Percentiles rank a stretch among this genome's conserved stretches.
phyloP scores from a whole-genome alignment of 2,329 filamentous ascomycete genomes.

The Fusarium transvaalense region DNA sequence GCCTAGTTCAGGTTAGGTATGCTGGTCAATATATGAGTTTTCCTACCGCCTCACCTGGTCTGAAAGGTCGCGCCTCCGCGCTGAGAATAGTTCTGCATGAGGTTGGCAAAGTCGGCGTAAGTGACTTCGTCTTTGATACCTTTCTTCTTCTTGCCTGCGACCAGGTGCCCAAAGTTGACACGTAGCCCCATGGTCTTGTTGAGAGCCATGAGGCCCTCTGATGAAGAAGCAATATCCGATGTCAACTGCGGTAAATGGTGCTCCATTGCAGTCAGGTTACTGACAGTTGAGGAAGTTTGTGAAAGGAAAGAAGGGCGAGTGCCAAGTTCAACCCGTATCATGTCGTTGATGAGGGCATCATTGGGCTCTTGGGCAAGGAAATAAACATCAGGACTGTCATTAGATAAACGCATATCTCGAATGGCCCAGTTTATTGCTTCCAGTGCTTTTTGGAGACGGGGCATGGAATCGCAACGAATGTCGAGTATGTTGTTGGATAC shows the following conservation, averaged over 20 bases:
- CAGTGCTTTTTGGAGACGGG: constrained; percentile 47
- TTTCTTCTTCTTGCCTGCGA: constrained; percentile 47
- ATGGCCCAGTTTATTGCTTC: constrained; percentile 50
- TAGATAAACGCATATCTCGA: constrained; percentile 51
- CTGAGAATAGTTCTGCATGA: constrained; percentile 47
- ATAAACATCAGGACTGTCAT: constrained; percentile 39
- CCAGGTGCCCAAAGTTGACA: constrained; percentile 52
- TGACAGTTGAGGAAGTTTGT: background rate
- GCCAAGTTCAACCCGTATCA: constrained; percentile 44
- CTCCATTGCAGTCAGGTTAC: constrained; percentile 32
- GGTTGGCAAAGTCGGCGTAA: constrained; percentile 43
- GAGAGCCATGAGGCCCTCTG: constrained; percentile 45
- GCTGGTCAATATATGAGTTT: background rate
- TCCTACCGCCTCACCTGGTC: constrained; percentile 43
- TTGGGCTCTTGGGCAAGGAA: constrained; percentile 50
- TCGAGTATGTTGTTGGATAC: constrained; percentile 45
- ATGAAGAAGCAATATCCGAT: constrained; percentile 36
- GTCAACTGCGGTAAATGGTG: constrained; percentile 39
- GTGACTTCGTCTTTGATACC: constrained; percentile 40
- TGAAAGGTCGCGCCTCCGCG: constrained; percentile 50
- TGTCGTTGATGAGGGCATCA: constrained; percentile 15
- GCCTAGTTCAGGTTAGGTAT: constrained; percentile 32
- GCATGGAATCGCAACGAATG: constrained; percentile 44
- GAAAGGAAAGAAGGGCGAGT: constrained; percentile 43
- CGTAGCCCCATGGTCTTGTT: constrained; percentile 49